phyloP scores from a whole-genome alignment of 768 basidiomycete genomes.

The Gloeopeniophorella convolvens region DNA sequence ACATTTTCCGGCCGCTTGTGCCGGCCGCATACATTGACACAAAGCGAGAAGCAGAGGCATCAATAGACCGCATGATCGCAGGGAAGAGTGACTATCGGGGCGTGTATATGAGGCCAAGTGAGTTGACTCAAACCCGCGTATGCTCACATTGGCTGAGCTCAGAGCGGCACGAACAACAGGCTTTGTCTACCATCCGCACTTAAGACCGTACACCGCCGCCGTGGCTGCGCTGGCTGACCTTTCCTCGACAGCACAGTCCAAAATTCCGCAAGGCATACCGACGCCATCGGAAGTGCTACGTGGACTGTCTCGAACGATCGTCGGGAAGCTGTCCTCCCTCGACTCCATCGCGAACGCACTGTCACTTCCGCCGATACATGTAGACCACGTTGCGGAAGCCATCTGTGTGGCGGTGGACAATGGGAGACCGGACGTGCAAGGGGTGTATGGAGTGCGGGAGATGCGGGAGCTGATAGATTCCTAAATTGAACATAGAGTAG shows the following conservation, averaged over 20 bases:
- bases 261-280: conserved; percentile 48
- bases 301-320: conserved; percentile 31
- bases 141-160: conserved; percentile 1
- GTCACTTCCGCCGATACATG: conserved; percentile 86
- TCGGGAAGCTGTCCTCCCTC: conserved; percentile 40
- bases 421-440: conserved; percentile 40
- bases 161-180: conserved; percentile 40
- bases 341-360: conserved; percentile 73
- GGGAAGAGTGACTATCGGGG: conserved; percentile 47
- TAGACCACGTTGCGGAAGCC: conserved; percentile 90
- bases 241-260: conserved; percentile 64
- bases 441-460: conserved; percentile 59
- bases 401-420: conserved; percentile 58
- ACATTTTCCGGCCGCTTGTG: conserved; percentile 83
- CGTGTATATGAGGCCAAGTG: conserved; percentile 87
- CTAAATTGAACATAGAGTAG: conserved; percentile 32
- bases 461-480: conserved; percentile 79
- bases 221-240: conserved; percentile 79
- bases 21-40: conserved; percentile 83
- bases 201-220: conserved; percentile 83
- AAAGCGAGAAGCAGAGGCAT: conserved; percentile 86
- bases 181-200: conserved; percentile 92
- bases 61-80: conserved; percentile 50
- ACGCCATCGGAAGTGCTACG: conserved; percentile 62
- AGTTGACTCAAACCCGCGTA: no score